Base-by-base conservation (phyloP, 2,329 filamentous ascomycete species). In the Erysiphe neolycopersici region DNA sequence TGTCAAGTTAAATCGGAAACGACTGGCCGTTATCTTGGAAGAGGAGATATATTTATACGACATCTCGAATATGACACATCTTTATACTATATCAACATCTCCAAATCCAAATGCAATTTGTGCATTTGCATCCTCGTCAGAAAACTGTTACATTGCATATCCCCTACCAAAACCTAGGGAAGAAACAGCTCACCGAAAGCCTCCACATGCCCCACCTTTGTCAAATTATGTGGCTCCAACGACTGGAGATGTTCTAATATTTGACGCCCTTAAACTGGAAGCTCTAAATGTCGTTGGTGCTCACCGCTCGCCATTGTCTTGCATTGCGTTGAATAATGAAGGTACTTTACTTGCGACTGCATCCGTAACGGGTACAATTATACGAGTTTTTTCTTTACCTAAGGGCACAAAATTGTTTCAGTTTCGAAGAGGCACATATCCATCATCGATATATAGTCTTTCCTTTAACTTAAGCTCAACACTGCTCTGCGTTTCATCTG, bases 31-130 rank as follows among this genome's bases (percentile, higher is more conserved):
- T 30, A 77, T 95, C 13, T 69, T 95, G 45, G 89, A 98, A 59
- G 84, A 93, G 53, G 80, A 93, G 58, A 92, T 95, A 48, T 98
- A 95, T 61, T 70, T 98, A 41, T 98, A 98, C 64, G 89, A 98
- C 59, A 95, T 98, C 51, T 84, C 85, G 61, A 95, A 94, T 58
- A 95, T 98, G 87, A 87, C 80, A 54, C 72, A 95, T 46, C 67
- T 95, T 36, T 79, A 84, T 59, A 92, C 83, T 5, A 92, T 95
- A 50, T 75, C 84, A 46, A 95, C 87, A 5, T 94, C 87, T 3
- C 82, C 89, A 6, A 98, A 98, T 54, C 82, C 85, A 1, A 76
- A 74, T 49, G 84, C 83, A 31, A 89, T 95, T 47, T 93, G 84
- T 61, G 81, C 85, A 4, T 69, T 98, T 5, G 93, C 87, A 1